phyloP scores from a whole-genome alignment of 2,329 filamentous ascomycete species.

The Colletotrichum sojae region DNA sequence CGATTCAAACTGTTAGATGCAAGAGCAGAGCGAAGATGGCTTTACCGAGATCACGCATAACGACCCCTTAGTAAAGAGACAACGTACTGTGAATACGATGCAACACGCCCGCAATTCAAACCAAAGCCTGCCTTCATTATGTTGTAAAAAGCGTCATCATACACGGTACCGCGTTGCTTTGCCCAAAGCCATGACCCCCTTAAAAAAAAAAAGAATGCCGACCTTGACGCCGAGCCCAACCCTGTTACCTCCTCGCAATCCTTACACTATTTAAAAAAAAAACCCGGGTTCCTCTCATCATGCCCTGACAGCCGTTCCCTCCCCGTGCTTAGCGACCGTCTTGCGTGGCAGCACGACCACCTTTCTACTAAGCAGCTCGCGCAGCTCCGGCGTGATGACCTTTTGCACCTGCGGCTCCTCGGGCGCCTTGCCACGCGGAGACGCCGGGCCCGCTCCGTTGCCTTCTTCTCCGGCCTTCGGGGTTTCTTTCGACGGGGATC shows the following conservation, averaged over 20 bases:
- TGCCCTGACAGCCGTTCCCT: constrained; percentile 10
- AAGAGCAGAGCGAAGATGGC: too few species aligned
- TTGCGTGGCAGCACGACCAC: constrained; percentile 60
- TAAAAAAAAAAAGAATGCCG: not conserved
- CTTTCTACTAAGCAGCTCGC: constrained; percentile 65
- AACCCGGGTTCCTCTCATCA: not conserved
- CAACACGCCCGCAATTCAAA: too few species aligned
- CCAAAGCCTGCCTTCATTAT: not conserved
- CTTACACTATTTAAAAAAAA: too few species aligned
- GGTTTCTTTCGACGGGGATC: constrained; percentile 28
- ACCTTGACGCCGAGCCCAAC: constrained; percentile 4
- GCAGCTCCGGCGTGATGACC: constrained; percentile 70
- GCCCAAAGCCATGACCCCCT: not conserved
- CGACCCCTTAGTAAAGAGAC: too few species aligned
- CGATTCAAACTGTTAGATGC: too few species aligned
- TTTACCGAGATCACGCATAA: too few species aligned
- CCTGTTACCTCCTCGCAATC: not conserved
- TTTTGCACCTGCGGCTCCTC: constrained; percentile 54
- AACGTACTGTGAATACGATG: too few species aligned
- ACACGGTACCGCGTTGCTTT: not conserved
- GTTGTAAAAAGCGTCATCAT: not conserved
- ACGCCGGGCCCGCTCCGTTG: constrained; percentile 47
- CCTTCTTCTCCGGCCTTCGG: constrained; percentile 1
- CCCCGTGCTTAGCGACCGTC: constrained; percentile 48
- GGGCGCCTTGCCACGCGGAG: constrained; percentile 47